Percentiles rank a stretch among this genome's conserved stretches.
Conservation (phyloP, 1,284 basidiomycete species). For the Caloboletus firmus region DNA sequence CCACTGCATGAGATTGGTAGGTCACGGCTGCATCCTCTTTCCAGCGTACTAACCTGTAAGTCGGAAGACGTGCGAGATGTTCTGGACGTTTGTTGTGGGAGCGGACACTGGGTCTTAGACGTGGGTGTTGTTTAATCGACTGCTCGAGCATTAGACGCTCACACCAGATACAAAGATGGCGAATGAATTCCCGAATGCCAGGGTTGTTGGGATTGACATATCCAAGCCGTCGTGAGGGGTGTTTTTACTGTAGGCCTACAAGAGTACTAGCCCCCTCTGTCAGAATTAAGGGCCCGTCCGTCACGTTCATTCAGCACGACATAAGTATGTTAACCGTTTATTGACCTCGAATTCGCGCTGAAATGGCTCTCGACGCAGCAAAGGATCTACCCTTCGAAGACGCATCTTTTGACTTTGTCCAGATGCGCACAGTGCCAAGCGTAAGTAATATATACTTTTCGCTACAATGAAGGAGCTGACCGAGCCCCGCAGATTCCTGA, state of each 20-base stretch:
- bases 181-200: conserved; percentile 5
- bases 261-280: too few relatives aligned
- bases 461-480: neutral
- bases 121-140: neutral
- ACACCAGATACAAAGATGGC: conserved; percentile 2
- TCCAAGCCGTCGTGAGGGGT: conserved; percentile 3
- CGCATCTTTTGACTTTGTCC: conserved; percentile 7
- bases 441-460: neutral
- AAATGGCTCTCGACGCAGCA: neutral
- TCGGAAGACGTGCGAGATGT: conserved; percentile 3
- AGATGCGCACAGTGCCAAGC: conserved; percentile 10
- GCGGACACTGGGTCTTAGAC: conserved; percentile 8
- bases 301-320: conserved; percentile 6
- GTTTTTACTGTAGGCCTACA: neutral
- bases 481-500: conserved; percentile 1
- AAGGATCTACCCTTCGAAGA: conserved; percentile 6
- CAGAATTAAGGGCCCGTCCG: neutral
- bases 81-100: conserved; percentile 10
- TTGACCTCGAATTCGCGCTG: neutral
- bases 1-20: conserved; percentile 3
- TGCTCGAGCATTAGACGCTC: neutral
- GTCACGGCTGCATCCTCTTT: neutral
- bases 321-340: neutral
- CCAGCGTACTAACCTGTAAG: neutral
- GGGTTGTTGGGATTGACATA: conserved; percentile 8